A percentile compares a stretch with the other conserved stretches of the same genome.
Conservation (phyloP, 2,329 filamentous ascomycete species). For the Colletotrichum caudatum region DNA sequence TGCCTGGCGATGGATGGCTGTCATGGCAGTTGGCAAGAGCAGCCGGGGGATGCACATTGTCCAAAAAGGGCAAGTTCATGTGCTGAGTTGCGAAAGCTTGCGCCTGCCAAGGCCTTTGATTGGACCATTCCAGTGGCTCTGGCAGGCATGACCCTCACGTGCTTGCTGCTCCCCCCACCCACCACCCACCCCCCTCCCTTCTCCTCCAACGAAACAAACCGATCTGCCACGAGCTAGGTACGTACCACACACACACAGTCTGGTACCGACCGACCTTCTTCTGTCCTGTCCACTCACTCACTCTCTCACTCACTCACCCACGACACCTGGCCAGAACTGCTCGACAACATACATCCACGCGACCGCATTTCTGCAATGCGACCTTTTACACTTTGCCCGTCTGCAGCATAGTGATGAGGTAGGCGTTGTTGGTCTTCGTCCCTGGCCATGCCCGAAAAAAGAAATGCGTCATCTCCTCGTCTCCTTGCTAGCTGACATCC, state of each 20-base stretch:
- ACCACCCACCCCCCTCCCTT: background rate
- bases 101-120: slow-evolving; percentile 28
- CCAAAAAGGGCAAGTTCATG: slow-evolving; percentile 35
- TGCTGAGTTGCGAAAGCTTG: slow-evolving; percentile 35
- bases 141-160: slow-evolving; percentile 32
- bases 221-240: too few relatives aligned
- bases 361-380: slow-evolving; percentile 4
- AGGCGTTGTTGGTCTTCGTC: background rate
- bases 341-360: slow-evolving; percentile 8
- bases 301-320: background rate
- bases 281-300: background rate
- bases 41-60: slow-evolving; percentile 7
- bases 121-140: slow-evolving; percentile 3
- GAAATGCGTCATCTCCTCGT: slow-evolving; percentile 2
- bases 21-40: background rate
- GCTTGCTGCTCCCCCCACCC: background rate
- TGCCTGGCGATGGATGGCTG: slow-evolving; percentile 20
- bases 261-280: background rate
- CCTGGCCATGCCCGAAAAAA: background rate
- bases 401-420: slow-evolving; percentile 2
- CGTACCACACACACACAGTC: background rate
- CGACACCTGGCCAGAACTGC: background rate
- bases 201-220: background rate
- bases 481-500: background rate
- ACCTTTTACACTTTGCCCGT: slow-evolving; percentile 1